A percentile compares a stretch with the other conserved stretches of the same genome.
These are phyloP conservation scores for Radiomyces spectabilis DNA, from an alignment of 192 early-diverging fungal genomes.

Conservation along the genomic window DNA sequence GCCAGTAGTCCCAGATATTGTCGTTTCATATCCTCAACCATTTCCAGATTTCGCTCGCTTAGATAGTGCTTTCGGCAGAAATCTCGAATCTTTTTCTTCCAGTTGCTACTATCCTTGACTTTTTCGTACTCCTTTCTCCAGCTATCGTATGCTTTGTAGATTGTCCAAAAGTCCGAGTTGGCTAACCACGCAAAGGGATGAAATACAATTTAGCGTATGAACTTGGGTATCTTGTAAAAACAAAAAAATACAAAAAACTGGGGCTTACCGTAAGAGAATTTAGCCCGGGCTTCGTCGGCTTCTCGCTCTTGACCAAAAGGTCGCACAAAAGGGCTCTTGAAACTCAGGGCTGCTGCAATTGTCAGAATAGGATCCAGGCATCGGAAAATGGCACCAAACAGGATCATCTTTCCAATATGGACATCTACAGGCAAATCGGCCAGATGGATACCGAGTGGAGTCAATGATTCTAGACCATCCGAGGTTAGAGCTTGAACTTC, in stretches of 20 bases:
- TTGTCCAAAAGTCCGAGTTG: constrained; percentile 42
- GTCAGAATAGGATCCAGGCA: constrained; percentile 58
- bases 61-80: constrained; percentile 42
- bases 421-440: constrained; percentile 60
- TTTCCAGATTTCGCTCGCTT: constrained; percentile 40
- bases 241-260: neutral
- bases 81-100: constrained; percentile 19
- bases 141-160: constrained; percentile 41
- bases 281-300: constrained; percentile 32
- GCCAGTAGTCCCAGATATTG: constrained; percentile 44
- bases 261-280: constrained; percentile 29
- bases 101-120: constrained; percentile 1
- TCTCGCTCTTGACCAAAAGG: constrained; percentile 46
- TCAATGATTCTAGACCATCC: constrained; percentile 32
- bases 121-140: constrained; percentile 34
- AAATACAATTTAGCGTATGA: neutral
- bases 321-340: constrained; percentile 31
- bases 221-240: neutral
- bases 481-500: constrained; percentile 41
- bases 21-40: constrained; percentile 52
- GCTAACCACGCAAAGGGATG: constrained; percentile 1
- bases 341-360: constrained; percentile 49
- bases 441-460: constrained; percentile 54
- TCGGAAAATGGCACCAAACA: constrained; percentile 57
- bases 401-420: constrained; percentile 61